Evolutionary conservation across 2,329 filamentous ascomycete species (phyloP), one percentile per base, ranked within the genome.

Genomic region (Harringtonia lauricola): DNA sequence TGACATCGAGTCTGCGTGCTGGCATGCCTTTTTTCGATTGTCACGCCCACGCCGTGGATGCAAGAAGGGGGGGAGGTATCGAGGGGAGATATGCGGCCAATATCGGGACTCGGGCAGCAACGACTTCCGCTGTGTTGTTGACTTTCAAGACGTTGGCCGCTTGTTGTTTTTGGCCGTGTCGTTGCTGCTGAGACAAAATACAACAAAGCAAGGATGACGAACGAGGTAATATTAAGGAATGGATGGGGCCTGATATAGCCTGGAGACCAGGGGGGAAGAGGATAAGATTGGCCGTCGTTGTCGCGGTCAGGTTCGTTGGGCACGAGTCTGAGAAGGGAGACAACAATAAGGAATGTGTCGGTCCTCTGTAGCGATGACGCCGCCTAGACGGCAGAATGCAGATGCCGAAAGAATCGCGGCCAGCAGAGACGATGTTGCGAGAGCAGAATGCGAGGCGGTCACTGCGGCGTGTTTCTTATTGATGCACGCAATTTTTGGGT

Each of bases 181-280:
- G 42, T 46, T 45, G 48, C 46, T 44, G 36, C 38, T 40, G 43
- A 39, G 43, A 49, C 48, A 47, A 39, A 26, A 28, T 18, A 30
- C 15, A 46, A 36, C 37, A n/a, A 17, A 28, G 40, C 41, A 43
- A 36, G 37, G 22, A 47, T 31, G 36, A 21, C 17, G 29, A 22
- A 17, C 37, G 36, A 24, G 21, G 28, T 34, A 44, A 42, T 46
- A 49, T 42, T 44, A 50, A 41, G 39, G 41, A 42, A 42, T 33
- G 35, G 24, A 39, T 41, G 41, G 42, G 42, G 33, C 37, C 39
- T 29, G 44, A 43, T 48, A 50, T 48, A 45, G 44, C 30, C 30
- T 31, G 30, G 30, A n/a, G n/a, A n/a, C n/a, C n/a, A n/a, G 34
- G 35, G 12, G 15, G 35, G 19, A n/a, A 13, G 5, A 5, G 30